phyloP scores from a whole-genome alignment of 495 filamentous ascomycete species.

The Lasiosphaeria hispida region DNA sequence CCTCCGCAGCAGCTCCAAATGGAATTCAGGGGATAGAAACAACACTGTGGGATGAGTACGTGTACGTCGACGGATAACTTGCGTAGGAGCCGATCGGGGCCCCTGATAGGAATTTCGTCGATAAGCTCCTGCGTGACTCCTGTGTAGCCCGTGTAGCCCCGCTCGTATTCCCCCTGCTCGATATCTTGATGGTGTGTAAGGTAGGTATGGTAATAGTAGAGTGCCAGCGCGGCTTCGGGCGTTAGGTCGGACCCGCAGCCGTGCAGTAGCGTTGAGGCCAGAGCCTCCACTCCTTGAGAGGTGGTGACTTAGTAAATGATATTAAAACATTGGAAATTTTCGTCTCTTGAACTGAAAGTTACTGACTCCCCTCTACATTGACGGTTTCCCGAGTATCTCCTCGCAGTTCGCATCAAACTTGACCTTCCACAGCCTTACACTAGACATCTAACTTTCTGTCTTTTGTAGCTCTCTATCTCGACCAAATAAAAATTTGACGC shows the following conservation, averaged over 20 bases:
- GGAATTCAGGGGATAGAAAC: background rate
- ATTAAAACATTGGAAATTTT: no score
- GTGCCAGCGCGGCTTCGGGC: conserved; percentile 7
- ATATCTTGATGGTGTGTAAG: background rate
- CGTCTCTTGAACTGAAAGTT: no score
- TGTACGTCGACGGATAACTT: conserved; percentile 20
- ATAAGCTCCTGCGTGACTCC: conserved; percentile 18
- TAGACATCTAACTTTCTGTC: no score
- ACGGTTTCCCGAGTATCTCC: no score
- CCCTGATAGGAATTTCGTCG: conserved; percentile 13
- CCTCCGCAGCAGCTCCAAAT: background rate
- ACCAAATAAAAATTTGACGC: no score
- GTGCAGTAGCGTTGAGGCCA: background rate
- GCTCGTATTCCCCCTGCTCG: background rate
- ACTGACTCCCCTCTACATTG: no score
- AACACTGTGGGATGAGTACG: conserved; percentile 3
- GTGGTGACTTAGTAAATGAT: no score
- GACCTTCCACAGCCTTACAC: no score
- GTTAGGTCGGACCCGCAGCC: background rate
- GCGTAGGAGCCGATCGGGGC: conserved; percentile 12
- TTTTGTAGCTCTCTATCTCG: no score
- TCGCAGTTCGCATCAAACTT: no score
- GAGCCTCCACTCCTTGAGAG: background rate
- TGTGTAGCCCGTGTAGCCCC: conserved; percentile 5
- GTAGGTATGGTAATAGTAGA: conserved; percentile 12